Base-by-base conservation (phyloP, 2,329 filamentous ascomycete species). In the Fusarium transvaalense region DNA sequence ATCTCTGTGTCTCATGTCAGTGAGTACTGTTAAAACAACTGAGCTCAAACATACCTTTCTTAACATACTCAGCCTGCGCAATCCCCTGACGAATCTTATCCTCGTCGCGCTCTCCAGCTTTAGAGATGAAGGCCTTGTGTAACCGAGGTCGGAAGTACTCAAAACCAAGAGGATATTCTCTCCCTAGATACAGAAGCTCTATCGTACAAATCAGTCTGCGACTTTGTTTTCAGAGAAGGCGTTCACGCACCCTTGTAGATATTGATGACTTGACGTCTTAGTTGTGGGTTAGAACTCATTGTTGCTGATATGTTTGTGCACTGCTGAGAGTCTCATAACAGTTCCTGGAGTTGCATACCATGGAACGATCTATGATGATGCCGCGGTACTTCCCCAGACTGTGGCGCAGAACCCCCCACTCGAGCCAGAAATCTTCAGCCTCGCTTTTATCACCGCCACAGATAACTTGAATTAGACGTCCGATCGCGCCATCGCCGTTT, bases 131-230 rank as follows among this genome's bases (percentile, higher is more conserved):
- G 1, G 95, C 95, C 64, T 89, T 89, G 81, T 97, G 94, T 12
- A 97, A 82, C 3, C 94, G 88, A 10, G 89, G 87, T 13, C 91
- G 88, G 77, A 97, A 97, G 81, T 94, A 97, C 31, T 84, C 81
- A 68, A 81, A 97, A 46, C 96, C 96, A 17, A 92, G 84, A 2
- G 96, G 95, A 75, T 98, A 98, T 61, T 95, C 91, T 57, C 90
- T 88, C 34, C 95, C 94, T 15, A 98, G 84, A 74, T 91, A 89
- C 42, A 99, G 86, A 13, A 97, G 88, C 75, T 97, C 94, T 97
- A 12, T 52, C 17, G 6, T 5, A 29, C 1, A 4, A 5, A 31
- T 69, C 19, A 69, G 62, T 19, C 13, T 46, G 15, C 37, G 35
- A 8, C 29, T 34, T 17, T 3, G 7, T 12, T n/a, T 37, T 12